A percentile compares a stretch with the other conserved stretches of the same genome.
Conservation (phyloP, 2,329 filamentous ascomycete species). For the Alternaria triticimaculans region DNA sequence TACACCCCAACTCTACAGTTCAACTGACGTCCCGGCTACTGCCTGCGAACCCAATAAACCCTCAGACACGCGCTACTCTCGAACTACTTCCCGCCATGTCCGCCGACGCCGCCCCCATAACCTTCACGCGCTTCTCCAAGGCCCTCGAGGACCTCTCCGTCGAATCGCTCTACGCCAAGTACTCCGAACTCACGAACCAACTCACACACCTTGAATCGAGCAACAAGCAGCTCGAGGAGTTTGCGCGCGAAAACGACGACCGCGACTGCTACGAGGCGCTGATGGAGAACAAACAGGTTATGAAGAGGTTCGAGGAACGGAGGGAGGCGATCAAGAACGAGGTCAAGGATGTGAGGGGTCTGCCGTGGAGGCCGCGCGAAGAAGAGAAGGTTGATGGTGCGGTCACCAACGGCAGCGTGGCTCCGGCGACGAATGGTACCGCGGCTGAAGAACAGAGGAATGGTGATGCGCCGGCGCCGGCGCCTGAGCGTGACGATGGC, state of each 20-base stretch:
- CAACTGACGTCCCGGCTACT: not conserved
- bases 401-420: not conserved
- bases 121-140: constrained; percentile 67
- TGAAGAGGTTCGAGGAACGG: constrained; percentile 71
- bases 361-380: constrained; percentile 56
- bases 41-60: not conserved
- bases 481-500: not conserved
- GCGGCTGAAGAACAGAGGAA: not conserved
- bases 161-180: constrained; percentile 73
- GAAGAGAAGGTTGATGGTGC: constrained; percentile 16
- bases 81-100: constrained; percentile 60
- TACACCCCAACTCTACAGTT: not conserved
- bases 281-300: constrained; percentile 72
- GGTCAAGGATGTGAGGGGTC: constrained; percentile 65
- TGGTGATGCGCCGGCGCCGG: not conserved
- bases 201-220: constrained; percentile 76
- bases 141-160: constrained; percentile 72
- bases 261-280: constrained; percentile 77
- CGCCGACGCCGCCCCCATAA: constrained; percentile 67
- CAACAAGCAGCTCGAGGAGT: constrained; percentile 75
- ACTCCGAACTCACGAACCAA: constrained; percentile 76
- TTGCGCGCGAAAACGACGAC: constrained; percentile 61
- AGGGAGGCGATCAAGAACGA: constrained; percentile 69
- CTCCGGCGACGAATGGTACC: not conserved
- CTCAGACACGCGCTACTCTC: not conserved